Base-by-base conservation (phyloP, 371 early-diverging fungal species). In the Mucor racemosus region DNA sequence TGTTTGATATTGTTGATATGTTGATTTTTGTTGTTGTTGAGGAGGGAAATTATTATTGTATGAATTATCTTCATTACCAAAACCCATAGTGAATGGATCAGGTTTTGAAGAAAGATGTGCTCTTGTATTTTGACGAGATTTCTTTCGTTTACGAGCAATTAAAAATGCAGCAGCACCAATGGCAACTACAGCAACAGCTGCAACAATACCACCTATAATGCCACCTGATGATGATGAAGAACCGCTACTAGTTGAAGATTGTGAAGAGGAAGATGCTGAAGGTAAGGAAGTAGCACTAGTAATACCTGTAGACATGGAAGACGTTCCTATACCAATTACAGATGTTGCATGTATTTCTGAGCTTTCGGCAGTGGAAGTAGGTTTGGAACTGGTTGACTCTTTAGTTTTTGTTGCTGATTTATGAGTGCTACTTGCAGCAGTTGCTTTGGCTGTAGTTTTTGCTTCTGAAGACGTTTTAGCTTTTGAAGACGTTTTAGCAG, bases 181-280 rank as follows among this genome's bases (percentile, higher is more conserved):
- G 9, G 69, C 63, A 6, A 68, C 38, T 21, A 74, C 56, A 7
- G 46, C 68, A 4, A 72, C 74, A 5, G 74, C 79, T 3, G 67
- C 80, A 13, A 59, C 60, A 44, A 78, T 74, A 26, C 76, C 80
- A 55, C 80, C 80, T 35, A 80, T 68, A 15, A 68, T 58, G 14
- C 65, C 65, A 19, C 64, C 64, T 9, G 64, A 54, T 7, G 38
- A 38, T 4, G 38, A 26, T 1, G 46, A 53, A 13, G 53, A 53
- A 26, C 31, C 53, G 2, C 31, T 31, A 11, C 31, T 53, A 10
- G 53, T 31, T 3, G 53, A 11, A 21, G 53, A 31, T 31, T 38
- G 38, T 13, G 58, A 35, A 36, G 57, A 56, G 35, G 57, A 35
- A 0, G 58, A 58, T 21, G 58, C 36, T 38, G 58, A 38, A 10